Evolutionary conservation across 441 rosid species (phyloP).

Genomic region (Capsella rubella): DNA sequence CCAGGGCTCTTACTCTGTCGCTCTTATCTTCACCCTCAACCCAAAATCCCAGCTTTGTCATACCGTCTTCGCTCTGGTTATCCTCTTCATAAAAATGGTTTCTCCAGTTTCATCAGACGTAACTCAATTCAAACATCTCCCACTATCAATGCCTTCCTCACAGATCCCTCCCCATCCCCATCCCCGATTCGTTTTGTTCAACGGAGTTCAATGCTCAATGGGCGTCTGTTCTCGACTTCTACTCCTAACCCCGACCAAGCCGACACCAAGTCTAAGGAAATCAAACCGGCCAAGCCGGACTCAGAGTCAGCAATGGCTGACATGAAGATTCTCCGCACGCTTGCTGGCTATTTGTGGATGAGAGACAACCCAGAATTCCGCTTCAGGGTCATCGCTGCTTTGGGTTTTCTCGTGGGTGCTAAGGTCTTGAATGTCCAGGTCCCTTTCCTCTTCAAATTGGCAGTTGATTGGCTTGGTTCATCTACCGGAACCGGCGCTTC

Average conservation of each 20-base stretch:
- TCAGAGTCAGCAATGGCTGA: slow-evolving; percentile 56
- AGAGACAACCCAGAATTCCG: slow-evolving; percentile 83
- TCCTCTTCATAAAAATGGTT: slow-evolving; percentile 21
- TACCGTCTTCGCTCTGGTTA: slow-evolving; percentile 25
- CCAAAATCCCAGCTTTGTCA: slow-evolving; percentile 18
- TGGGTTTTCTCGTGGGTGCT: slow-evolving; percentile 86
- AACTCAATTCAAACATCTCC: slow-evolving; percentile 24
- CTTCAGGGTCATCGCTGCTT: slow-evolving; percentile 72
- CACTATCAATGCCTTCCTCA: slow-evolving; percentile 48
- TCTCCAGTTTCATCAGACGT: slow-evolving; percentile 28
- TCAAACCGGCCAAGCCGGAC: slow-evolving; percentile 23
- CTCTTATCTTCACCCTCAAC: slow-evolving; percentile 26
- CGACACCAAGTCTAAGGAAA: slow-evolving; percentile 16
- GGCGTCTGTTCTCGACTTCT: slow-evolving; percentile 57
- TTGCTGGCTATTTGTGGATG: slow-evolving; percentile 84
- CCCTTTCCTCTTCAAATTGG: slow-evolving; percentile 90
- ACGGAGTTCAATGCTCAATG: slow-evolving; percentile 53
- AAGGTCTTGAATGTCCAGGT: slow-evolving; percentile 91
- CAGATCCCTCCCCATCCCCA: slow-evolving; percentile 47
- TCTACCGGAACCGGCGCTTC: slow-evolving; percentile 64
- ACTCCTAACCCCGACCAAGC: slow-evolving; percentile 40
- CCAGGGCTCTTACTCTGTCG: slow-evolving; percentile 31
- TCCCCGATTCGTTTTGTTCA: slow-evolving; percentile 49
- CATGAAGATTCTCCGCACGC: slow-evolving; percentile 73
- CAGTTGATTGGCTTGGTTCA: slow-evolving; percentile 81